Evolutionary conservation across 306 rosid species (phyloP), one percentile per base, ranked within the genome.

Genomic region (Castanea sativa): DNA sequence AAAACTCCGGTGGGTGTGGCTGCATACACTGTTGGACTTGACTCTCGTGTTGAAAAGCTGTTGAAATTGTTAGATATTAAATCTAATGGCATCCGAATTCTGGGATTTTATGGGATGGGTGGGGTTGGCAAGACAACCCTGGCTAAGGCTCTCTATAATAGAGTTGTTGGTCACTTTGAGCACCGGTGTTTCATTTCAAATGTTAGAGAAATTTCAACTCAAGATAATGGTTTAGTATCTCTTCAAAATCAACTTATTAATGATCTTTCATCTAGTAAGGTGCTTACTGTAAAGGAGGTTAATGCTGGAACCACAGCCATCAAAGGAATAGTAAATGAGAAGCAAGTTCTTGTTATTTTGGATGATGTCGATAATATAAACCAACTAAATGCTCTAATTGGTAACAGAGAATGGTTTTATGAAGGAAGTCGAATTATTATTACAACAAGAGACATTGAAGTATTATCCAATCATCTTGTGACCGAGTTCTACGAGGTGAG

Each of bases 101-200:
- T 92, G 20, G 97, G 91, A 23, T 52, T 92, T 41, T 77, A 84
- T 78, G 97, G 94, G 9, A 79, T 81, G 80, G 92, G 97, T 4
- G 94, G 97, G 10, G 30, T 92, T 52, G 97, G 97, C 12, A 92
- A 92, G 72, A 90, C 97, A 64, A 92, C 94, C 2, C 86, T 90
- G 2, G 94, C 92, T 55, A 90, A 85, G 86, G 86, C 86, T 43
- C 87, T 92, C 15, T 85, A 65, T 70, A 92, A 90, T 74, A 83
- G 49, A 38, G 84, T 92, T 1, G 87, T 81, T 12, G 71, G 29
- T 25, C 70, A 64, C 58, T 92, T 90, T 55, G 78, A 77, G 56
- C 58, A 45, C 53, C 86, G 83, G 19, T 59, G 88, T 69, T 92
- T 92, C 84, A 58, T 92, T 77, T 67, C 90, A 55, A 75, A 67